Base-by-base conservation (phyloP, 306 rosid species). In the Canavalia ensiformis region DNA sequence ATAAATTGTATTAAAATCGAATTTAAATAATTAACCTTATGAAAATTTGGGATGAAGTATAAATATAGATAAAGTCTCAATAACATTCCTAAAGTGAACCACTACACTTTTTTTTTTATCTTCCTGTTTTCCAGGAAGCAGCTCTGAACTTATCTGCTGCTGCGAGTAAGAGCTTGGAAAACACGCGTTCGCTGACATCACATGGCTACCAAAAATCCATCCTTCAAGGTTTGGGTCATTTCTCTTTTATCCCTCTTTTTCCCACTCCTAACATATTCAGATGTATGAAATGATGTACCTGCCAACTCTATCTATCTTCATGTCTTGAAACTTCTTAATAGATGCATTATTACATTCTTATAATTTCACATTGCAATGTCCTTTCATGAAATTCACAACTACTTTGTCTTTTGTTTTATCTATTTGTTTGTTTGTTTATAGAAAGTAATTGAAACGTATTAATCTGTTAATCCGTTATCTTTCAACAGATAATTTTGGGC, bases 401-500 rank as follows among this genome's bases (percentile, higher is more conserved):
- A 41, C 51, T 51, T 6, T 2, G 5, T 47, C 0, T 25, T 58
- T 1, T n/a, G 0, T 44, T 8, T 1, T 30, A 8, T 3, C 4
- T 37, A 37, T 2, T 37, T 37, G 25, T 37, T 37, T 37, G 4
- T 37, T 37, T 37, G 4, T 37, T 37, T 37, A 2, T 2, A 37
- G 41, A 11, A 6, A 37, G 63, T 50, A 13, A 29, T 28, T 47
- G 25, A 4, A 18, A 56, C 45, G 0, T 30, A 67, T 29, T 34
- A 49, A 57, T 4, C 8, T 8, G 18, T 28, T 37, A 63, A 29
- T 52, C 5, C 33, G 12, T 12, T 52, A 51, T 69, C 42, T 75
- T 60, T 13, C 39, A 58, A 75, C 72, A 95, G 98, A 87, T 95
- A 84, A 93, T 93, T 47, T 80, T 95, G 85, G 97, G 98, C 28